Evolutionary conservation across 2,329 filamentous ascomycete genomes (phyloP).

Genomic region (Alternaria brassicae): DNA sequence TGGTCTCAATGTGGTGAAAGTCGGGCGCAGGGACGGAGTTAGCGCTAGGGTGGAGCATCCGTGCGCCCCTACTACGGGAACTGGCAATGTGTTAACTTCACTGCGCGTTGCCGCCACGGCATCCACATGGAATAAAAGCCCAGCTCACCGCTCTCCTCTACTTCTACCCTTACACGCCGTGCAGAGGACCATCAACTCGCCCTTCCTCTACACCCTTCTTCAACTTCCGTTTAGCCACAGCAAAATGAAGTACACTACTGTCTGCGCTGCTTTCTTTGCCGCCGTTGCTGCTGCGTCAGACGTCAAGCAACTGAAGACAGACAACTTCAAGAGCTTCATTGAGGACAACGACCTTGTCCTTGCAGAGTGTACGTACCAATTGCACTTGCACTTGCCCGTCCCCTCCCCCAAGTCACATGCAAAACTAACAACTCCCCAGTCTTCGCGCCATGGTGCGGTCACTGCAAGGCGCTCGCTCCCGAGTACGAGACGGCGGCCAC

Average conservation of each 20-base stretch:
- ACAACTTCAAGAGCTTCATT: constrained; percentile 87
- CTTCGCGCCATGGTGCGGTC: constrained; percentile 95
- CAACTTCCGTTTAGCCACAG: constrained; percentile 18
- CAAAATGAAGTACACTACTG: constrained; percentile 47
- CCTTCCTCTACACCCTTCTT: constrained; percentile 9
- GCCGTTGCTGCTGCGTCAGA: constrained; percentile 75
- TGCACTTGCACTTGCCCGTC: neutral
- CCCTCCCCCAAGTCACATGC: too few relatives aligned
- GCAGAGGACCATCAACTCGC: constrained; percentile 24
- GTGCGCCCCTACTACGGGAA: constrained; percentile 1
- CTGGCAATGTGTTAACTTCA: constrained; percentile 15
- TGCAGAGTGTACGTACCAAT: constrained; percentile 80
- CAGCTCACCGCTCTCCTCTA: constrained; percentile 22
- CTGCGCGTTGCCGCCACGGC: constrained; percentile 26
- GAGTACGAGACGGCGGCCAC: constrained; percentile 90
- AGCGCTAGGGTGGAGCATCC: constrained; percentile 5
- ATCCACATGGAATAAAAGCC: constrained; percentile 31
- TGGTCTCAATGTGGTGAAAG: constrained; percentile 29
- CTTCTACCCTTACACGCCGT: constrained; percentile 23
- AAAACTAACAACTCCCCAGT: constrained; percentile 64
- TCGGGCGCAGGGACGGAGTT: constrained; percentile 9
- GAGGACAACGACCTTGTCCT: constrained; percentile 86
- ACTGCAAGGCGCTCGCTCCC: constrained; percentile 97
- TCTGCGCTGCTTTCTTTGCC: constrained; percentile 55
- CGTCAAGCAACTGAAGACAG: constrained; percentile 82